Percentiles rank a stretch among this genome's conserved stretches.
phyloP scores from a whole-genome alignment of 768 basidiomycete genomes.

The Podaxis rugospora region DNA sequence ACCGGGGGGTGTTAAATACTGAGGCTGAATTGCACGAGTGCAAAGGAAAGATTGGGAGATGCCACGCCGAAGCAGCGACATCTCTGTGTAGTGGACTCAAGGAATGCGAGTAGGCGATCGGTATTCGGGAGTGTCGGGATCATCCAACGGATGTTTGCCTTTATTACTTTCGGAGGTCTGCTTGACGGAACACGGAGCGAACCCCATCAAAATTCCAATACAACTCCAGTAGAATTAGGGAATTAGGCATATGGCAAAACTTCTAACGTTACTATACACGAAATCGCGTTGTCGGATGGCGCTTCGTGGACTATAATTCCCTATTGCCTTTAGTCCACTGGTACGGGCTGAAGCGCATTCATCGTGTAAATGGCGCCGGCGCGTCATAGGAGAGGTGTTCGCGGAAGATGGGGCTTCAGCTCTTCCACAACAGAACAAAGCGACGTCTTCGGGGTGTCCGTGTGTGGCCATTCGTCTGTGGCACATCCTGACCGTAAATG shows the following conservation, averaged over 20 bases:
- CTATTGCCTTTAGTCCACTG: neutral
- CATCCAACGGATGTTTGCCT: neutral
- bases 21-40: neutral
- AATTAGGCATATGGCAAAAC: neutral
- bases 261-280: neutral
- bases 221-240: neutral
- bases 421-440: neutral
- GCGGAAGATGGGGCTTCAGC: neutral
- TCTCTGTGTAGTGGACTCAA: neutral
- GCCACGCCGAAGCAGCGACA: slow-evolving; percentile 12
- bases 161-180: slow-evolving; percentile 4
- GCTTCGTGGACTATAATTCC: neutral
- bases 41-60: slow-evolving; percentile 13
- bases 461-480: neutral
- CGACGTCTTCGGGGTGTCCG: neutral
- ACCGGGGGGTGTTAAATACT: neutral
- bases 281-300: neutral
- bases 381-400: neutral
- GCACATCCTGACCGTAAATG: neutral
- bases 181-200: neutral
- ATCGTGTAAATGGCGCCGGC: neutral
- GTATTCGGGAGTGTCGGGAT: neutral
- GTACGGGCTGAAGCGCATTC: neutral
- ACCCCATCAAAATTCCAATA: neutral
- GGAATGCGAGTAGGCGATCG: neutral